phyloP scores from a whole-genome alignment of 495 filamentous ascomycete genomes.

The Daldinia childiae region DNA sequence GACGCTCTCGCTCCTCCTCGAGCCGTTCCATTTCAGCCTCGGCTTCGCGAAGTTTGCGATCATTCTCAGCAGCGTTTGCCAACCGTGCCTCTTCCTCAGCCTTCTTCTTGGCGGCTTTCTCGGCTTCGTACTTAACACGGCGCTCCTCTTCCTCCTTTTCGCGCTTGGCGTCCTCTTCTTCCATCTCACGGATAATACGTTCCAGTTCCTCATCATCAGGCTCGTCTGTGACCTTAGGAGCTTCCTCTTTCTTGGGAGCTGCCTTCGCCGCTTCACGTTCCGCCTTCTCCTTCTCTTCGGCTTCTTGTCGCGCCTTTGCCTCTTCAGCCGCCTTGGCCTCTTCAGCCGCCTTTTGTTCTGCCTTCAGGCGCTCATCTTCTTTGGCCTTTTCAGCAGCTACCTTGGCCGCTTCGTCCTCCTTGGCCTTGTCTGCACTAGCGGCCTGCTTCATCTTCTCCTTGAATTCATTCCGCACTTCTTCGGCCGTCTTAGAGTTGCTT shows the following conservation, averaged over 20 bases:
- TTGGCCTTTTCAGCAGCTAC: conserved; percentile 48
- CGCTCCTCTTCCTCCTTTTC: conserved; percentile 61
- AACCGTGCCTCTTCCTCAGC: conserved; percentile 60
- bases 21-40: conserved; percentile 66
- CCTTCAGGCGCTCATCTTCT: conserved; percentile 41
- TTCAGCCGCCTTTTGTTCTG: conserved; percentile 70
- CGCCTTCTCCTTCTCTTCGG: conserved; percentile 58
- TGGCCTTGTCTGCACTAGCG: conserved; percentile 51
- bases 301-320: conserved; percentile 65
- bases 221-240: conserved; percentile 49
- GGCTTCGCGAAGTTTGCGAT: conserved; percentile 64
- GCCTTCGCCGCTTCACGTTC: conserved; percentile 55
- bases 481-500: conserved; percentile 53
- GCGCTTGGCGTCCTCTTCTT: conserved; percentile 61
- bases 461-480: conserved; percentile 62
- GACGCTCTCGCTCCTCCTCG: conserved; percentile 64
- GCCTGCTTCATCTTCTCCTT: conserved; percentile 60
- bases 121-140: conserved; percentile 61
- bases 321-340: conserved; percentile 76
- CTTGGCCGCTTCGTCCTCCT: conserved; percentile 59
- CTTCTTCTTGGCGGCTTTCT: conserved; percentile 69
- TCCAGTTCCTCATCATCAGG: conserved; percentile 55
- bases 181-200: conserved; percentile 61
- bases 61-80: conserved; percentile 60
- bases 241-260: conserved; percentile 54